These are phyloP conservation scores for Cavenderia fasciculata DNA, from an alignment of 78 protist species.

Conservation along the genomic window DNA sequence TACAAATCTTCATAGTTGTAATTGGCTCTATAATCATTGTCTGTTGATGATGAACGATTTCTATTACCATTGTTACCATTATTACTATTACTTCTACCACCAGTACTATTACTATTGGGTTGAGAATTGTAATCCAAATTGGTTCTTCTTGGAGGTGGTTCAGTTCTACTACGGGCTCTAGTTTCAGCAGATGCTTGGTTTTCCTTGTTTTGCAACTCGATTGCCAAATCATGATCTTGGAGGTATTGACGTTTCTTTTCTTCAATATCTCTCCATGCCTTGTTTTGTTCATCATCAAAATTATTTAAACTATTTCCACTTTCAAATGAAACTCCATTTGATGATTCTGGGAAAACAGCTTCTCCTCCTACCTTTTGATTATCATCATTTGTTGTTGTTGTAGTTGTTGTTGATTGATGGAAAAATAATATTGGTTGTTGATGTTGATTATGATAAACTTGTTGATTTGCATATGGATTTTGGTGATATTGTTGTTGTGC, in stretches of 20 bases:
- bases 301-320: slow-evolving; percentile 49
- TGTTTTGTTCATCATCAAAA: slow-evolving; percentile 41
- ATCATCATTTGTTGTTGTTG: slow-evolving; percentile 3
- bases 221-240: slow-evolving; percentile 37
- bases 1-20: no score
- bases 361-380: no score
- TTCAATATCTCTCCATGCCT: slow-evolving; percentile 57
- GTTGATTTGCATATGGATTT: no score
- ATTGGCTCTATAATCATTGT: no score
- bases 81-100: neutral
- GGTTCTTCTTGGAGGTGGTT: slow-evolving; percentile 1
- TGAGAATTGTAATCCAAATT: no score
- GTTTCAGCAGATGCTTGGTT: neutral
- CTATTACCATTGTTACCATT: neutral
- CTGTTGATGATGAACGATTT: neutral
- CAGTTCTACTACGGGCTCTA: neutral
- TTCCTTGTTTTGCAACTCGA: slow-evolving; percentile 15
- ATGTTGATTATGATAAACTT: no score
- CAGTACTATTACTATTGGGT: no score
- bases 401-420: neutral
- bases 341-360: slow-evolving; percentile 36
- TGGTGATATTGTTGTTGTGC: neutral
- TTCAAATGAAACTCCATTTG: slow-evolving; percentile 12
- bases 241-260: slow-evolving; percentile 36
- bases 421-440: neutral